These are phyloP conservation scores for Fusarium bactridioides DNA, from an alignment of 2,329 filamentous ascomycete genomes.

Conservation along the genomic window DNA sequence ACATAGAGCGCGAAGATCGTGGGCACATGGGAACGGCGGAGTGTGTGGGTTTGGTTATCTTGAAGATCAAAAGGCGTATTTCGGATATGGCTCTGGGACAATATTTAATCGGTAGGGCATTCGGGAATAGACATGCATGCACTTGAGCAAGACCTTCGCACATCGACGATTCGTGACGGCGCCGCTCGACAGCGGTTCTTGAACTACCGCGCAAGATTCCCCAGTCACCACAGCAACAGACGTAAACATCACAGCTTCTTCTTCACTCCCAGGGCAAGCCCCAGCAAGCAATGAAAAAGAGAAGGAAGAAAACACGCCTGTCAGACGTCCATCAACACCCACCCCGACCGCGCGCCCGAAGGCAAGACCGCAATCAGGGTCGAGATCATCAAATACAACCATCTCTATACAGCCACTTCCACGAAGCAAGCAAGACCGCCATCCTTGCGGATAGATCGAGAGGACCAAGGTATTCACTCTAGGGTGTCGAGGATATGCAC, in stretches of 20 bases:
- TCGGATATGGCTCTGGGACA: background rate
- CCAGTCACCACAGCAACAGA: background rate
- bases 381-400: conserved; percentile 87
- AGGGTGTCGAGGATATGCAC: conserved; percentile 76
- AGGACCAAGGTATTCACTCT: conserved; percentile 44
- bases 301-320: conserved; percentile 65
- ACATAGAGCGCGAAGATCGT: background rate
- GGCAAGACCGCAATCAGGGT: conserved; percentile 74
- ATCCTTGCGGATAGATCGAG: conserved; percentile 55
- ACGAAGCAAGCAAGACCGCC: conserved; percentile 53
- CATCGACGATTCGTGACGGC: rapidly evolving
- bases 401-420: conserved; percentile 74
- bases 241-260: conserved; percentile 49
- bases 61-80: background rate
- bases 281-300: conserved; percentile 64
- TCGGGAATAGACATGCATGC: background rate
- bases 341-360: conserved; percentile 81
- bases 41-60: background rate
- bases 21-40: background rate
- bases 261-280: conserved; percentile 59
- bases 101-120: background rate
- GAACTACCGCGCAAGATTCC: rapidly evolving
- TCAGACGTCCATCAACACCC: conserved; percentile 92
- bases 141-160: no score
- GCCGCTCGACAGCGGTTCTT: rapidly evolving